Percentiles rank a stretch among this genome's conserved stretches.
phyloP scores from a whole-genome alignment of 2,329 filamentous ascomycete species.

The Penicillium griseofulvum region DNA sequence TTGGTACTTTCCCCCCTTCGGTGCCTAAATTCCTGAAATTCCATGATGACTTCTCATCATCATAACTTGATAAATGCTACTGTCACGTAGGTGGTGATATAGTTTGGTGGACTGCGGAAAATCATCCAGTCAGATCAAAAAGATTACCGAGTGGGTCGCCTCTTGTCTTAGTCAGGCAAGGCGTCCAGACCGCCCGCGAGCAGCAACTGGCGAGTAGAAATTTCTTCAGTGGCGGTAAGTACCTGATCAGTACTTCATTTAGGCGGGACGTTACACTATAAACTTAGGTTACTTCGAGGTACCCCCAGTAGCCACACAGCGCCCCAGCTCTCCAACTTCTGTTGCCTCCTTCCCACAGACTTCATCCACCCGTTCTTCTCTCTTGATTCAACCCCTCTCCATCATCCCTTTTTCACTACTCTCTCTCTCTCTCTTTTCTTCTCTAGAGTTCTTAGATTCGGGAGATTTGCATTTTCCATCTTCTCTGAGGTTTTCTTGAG shows the following conservation, averaged over 20 bases:
- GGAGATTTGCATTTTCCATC: conserved; percentile 30
- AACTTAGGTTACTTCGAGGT: neutral
- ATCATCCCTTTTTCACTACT: conserved; percentile 26
- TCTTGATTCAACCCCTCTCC: conserved; percentile 18
- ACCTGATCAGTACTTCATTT: conserved; percentile 3
- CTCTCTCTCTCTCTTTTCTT: conserved; percentile 29
- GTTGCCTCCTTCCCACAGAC: conserved; percentile 30
- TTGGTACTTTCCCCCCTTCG: neutral
- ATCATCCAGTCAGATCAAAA: conserved; percentile 4
- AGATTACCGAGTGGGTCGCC: neutral
- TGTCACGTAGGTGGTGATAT: conserved; percentile 5
- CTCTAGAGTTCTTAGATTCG: conserved; percentile 32
- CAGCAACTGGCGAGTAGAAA: conserved; percentile 21
- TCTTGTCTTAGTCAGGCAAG: conserved; percentile 15
- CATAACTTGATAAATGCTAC: neutral
- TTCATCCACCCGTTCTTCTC: conserved; percentile 21
- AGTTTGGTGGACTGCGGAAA: neutral
- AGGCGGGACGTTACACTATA: neutral
- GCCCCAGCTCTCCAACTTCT: conserved; percentile 15
- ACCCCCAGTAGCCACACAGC: conserved; percentile 7
- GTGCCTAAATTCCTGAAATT: neutral
- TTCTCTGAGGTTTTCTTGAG: conserved; percentile 15
- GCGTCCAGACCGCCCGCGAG: conserved; percentile 1
- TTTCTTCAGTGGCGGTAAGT: conserved; percentile 12
- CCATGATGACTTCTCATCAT: neutral